Evolutionary conservation across 73 alveolate species (phyloP).

Genomic region (Blepharisma stoltei): DNA sequence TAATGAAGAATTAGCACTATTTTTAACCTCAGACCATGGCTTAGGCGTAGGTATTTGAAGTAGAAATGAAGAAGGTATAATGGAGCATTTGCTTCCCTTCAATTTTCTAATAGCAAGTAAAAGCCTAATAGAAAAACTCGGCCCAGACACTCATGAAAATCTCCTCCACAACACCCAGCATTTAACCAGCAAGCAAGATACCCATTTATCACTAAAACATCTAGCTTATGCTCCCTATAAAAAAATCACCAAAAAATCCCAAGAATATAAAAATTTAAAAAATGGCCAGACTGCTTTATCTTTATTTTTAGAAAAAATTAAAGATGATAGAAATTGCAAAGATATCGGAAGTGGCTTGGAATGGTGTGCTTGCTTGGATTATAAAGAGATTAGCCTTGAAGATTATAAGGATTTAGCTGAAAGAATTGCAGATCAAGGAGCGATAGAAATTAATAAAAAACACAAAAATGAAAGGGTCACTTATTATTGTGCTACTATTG

Average conservation of each 20-base stretch:
- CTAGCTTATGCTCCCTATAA: slow-evolving; percentile 1
- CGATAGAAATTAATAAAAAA: too few relatives aligned
- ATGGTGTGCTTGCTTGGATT: not conserved
- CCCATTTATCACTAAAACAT: not conserved
- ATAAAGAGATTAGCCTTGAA: not conserved
- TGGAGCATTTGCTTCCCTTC: not conserved
- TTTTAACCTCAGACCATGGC: slow-evolving; percentile 9
- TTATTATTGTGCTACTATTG: too few relatives aligned
- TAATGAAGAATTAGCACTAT: not conserved
- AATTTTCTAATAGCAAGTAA: not conserved
- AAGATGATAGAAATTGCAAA: slow-evolving; percentile 3
- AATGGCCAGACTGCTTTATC: not conserved
- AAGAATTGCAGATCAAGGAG: too few relatives aligned
- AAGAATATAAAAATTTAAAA: not conserved
- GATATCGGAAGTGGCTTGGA: not conserved
- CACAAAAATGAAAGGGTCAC: too few relatives aligned
- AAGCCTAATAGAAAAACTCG: not conserved
- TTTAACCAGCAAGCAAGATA: not conserved
- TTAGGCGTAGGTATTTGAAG: not conserved
- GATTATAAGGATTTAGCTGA: not conserved
- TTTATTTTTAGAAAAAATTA: slow-evolving; percentile 20
- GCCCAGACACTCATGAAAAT: not conserved
- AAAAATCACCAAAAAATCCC: not conserved
- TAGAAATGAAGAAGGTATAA: not conserved
- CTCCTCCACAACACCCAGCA: slow-evolving; percentile 23